These are phyloP conservation scores for Toxoplasma gondii DNA, from an alignment of 169 alveolate species.

Conservation along the genomic window DNA sequence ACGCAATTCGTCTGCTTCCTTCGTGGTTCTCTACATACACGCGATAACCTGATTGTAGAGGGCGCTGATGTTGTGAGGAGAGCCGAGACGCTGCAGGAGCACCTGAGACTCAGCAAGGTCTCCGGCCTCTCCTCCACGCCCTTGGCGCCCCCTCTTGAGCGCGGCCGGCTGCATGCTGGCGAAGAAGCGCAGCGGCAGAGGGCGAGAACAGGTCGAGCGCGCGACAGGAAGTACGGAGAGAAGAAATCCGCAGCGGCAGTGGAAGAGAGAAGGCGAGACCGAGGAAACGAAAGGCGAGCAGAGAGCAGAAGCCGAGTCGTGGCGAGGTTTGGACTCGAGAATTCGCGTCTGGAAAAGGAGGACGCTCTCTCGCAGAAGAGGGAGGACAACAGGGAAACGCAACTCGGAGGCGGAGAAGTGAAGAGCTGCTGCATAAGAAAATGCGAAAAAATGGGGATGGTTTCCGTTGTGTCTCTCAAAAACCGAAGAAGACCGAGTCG, in stretches of 20 bases:
- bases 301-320: background rate
- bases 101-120: background rate
- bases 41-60: conserved; percentile 3
- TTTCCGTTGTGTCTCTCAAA: too few species aligned
- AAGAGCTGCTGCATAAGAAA: background rate
- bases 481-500: too few species aligned
- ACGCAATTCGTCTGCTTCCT: too few species aligned
- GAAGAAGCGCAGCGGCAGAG: background rate
- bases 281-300: background rate
- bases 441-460: too few species aligned
- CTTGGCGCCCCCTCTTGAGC: conserved; percentile 16
- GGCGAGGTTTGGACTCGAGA: background rate
- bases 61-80: background rate
- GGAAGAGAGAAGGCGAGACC: background rate
- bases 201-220: background rate
- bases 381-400: background rate
- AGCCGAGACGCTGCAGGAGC: background rate
- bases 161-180: background rate
- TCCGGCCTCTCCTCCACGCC: background rate
- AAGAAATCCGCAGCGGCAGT: background rate
- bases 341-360: background rate
- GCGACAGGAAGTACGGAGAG: background rate
- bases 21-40: background rate
- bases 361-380: background rate
- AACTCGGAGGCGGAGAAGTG: too few species aligned